These are phyloP conservation scores for Neoascochyta sp. DNA, from an alignment of 2,329 filamentous ascomycete species.

Conservation along the genomic window DNA sequence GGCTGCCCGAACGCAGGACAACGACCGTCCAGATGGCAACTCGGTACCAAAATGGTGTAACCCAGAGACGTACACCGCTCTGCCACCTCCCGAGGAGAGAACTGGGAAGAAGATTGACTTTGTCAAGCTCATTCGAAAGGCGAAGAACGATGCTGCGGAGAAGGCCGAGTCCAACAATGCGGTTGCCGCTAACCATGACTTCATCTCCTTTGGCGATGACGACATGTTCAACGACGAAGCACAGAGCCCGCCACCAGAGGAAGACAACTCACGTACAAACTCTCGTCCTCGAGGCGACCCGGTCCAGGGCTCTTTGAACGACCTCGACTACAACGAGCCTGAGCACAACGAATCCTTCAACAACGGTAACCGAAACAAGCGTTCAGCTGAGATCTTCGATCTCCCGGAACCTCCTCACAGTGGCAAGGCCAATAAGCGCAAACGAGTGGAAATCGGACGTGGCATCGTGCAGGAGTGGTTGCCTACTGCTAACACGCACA, in stretches of 20 bases:
- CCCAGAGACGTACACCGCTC: conserved; percentile 84
- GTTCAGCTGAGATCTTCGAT: conserved; percentile 8
- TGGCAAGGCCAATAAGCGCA: conserved; percentile 59
- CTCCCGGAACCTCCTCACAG: conserved; percentile 12
- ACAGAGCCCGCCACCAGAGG: too few relatives aligned
- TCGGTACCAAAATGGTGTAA: conserved; percentile 82
- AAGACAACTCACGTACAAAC: conserved; percentile 34
- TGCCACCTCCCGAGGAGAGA: conserved; percentile 68
- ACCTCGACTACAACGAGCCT: conserved; percentile 10
- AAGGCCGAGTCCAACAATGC: conserved; percentile 53
- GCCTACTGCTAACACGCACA: conserved; percentile 31
- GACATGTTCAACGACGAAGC: conserved; percentile 47
- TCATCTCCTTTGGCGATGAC: conserved; percentile 78
- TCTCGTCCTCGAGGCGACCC: conserved; percentile 22
- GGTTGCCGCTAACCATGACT: conserved; percentile 62
- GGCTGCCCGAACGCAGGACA: conserved; percentile 15
- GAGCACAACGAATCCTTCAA: too few relatives aligned
- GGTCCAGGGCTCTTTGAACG: conserved; percentile 25
- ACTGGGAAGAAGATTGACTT: conserved; percentile 77
- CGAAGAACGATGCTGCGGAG: conserved; percentile 59
- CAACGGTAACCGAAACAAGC: conserved; percentile 1
- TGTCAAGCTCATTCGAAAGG: conserved; percentile 87
- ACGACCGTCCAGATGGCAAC: conserved; percentile 26
- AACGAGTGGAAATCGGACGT: conserved; percentile 35
- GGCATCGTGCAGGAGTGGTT: conserved; percentile 46